Evolutionary conservation across 2,329 filamentous ascomycete genomes (phyloP), one percentile per base, ranked within the genome.

Genomic region (Knoxdaviesia capensis): DNA sequence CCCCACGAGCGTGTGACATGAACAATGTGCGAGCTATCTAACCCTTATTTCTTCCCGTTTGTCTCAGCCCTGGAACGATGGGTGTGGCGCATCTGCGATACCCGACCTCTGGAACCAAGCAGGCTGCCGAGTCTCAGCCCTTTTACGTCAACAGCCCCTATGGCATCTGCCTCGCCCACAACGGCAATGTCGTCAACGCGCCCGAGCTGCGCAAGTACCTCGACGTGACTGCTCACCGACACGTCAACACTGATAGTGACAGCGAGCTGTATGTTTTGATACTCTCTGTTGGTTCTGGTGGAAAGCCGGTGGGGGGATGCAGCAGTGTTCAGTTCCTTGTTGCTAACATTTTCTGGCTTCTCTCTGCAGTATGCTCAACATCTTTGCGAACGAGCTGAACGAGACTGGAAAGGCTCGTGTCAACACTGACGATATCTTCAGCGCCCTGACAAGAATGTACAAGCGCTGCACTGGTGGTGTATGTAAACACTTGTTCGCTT

Each of bases 231-330:
- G 83, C 81, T 6, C 83, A 83, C 54, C 72, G 84, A 49, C 85
- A 92, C 57, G 81, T 90, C 65, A 94, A 93, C 60, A 87, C 85
- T 31, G 84, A 92, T 53, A 86, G 79, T 44, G 85, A 93, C 61
- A 85, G 78, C 50, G 86, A 93, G 62, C 82, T 90, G 63, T 51
- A 44, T 6, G 49, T 38, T 5, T 36, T 8, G 20, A 20, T 20
- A 20, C 20, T 20, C 20, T 20, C 20, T 20, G 20, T 20, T 20
- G 20, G 20, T 20, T 20, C 20, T 20, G 20, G 3, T 20, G 20
- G 20, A 20, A 20, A 20, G 20, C 20, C 20, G 20, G 20, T 20
- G 20, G 3, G 20, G 20, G 20, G 20, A 20, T 20, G 3, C 20
- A 20, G 20, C 2, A 20, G 20, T 20, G n/a, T 20, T 20, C 3